Evolutionary conservation across 1,284 basidiomycete genomes (phyloP).

Genomic region (Porodaedalea pini): DNA sequence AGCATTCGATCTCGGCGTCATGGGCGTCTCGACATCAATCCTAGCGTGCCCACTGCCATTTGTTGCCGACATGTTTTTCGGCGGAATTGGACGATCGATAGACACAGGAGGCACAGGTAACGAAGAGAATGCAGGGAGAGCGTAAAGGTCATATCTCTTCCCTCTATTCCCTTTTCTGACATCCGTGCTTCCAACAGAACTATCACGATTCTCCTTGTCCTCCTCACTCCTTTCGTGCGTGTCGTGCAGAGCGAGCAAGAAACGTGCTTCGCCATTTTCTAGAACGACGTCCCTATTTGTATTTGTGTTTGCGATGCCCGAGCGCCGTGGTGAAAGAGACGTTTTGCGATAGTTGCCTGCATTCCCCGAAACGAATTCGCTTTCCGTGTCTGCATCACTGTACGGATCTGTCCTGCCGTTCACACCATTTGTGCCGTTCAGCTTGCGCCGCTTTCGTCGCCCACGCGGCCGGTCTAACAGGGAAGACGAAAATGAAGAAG

Average conservation of each 20-base stretch:
- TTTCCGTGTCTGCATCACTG: constrained; percentile 1
- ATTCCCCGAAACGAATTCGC: neutral
- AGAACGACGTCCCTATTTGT: constrained; percentile 6
- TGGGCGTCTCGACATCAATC: neutral
- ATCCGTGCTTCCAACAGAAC: neutral
- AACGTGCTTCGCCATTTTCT: constrained; percentile 12
- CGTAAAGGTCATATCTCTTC: constrained; percentile 8
- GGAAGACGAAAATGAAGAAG: neutral
- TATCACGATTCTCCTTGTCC: constrained; percentile 14
- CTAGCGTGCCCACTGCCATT: neutral
- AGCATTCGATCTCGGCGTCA: neutral
- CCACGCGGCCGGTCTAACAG: neutral
- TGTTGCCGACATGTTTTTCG: neutral
- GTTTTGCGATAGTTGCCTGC: neutral
- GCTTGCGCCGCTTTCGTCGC: constrained; percentile 14
- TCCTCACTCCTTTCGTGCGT: neutral
- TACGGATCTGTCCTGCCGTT: neutral
- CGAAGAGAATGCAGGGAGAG: neutral
- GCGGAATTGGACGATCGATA: neutral
- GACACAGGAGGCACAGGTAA: too few species aligned
- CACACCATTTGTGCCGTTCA: neutral
- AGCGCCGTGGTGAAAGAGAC: neutral
- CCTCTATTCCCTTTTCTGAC: neutral
- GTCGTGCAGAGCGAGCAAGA: constrained; percentile 2
- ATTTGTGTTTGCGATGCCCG: neutral